A percentile compares a stretch with the other conserved stretches of the same genome.
These are phyloP conservation scores for Botrytis pseudocinerea DNA, from an alignment of 2,329 filamentous ascomycete genomes.

Conservation along the genomic window DNA sequence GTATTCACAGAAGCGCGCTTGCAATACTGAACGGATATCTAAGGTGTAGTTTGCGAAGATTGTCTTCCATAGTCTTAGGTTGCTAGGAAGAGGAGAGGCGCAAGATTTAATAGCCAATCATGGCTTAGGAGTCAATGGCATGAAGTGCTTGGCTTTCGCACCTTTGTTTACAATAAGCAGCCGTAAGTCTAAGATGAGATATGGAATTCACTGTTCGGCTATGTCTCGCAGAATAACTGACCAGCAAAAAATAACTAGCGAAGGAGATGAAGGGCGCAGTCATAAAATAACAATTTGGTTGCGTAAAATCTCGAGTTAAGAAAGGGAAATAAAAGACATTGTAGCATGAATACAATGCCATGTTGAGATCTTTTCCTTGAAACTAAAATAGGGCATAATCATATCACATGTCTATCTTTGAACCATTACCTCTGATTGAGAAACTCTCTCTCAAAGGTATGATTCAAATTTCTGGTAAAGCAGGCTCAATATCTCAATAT, in stretches of 20 bases:
- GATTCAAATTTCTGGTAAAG: background rate
- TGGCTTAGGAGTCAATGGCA: background rate
- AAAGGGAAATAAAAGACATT: background rate
- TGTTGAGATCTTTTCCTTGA: background rate
- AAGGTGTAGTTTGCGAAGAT: background rate
- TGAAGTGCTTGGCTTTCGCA: background rate
- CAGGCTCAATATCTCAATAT: background rate
- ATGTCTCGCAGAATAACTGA: background rate
- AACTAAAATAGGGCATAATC: background rate
- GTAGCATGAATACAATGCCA: background rate
- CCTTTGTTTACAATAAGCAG: background rate
- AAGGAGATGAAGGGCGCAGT: background rate
- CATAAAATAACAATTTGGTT: background rate
- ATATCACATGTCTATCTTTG: background rate
- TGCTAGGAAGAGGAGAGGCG: background rate
- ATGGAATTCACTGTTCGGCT: background rate
- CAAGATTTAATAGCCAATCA: background rate
- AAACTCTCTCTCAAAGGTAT: background rate
- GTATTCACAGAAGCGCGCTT: background rate
- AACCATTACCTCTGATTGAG: background rate
- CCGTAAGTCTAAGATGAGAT: background rate
- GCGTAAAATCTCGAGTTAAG: background rate
- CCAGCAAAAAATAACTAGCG: background rate
- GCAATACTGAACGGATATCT: background rate
- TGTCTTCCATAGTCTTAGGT: background rate